Conservation (phyloP, 768 basidiomycete species). For the Paxillus rubicundulus region DNA sequence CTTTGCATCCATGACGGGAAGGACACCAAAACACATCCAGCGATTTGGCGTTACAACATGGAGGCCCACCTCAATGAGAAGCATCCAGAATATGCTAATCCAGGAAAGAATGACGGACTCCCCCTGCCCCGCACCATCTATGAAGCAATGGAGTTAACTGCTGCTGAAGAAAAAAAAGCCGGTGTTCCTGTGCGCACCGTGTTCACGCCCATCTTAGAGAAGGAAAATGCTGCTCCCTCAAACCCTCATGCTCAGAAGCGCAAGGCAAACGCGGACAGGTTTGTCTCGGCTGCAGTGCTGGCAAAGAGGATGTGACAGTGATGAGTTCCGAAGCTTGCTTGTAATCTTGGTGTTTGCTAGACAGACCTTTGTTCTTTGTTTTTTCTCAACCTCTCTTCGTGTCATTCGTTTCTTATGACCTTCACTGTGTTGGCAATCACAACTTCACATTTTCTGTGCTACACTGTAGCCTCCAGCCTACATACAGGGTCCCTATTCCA, state of each 20-base stretch:
- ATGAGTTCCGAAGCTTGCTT: too few relatives aligned
- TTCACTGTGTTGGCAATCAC: too few relatives aligned
- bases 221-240: not conserved
- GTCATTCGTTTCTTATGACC: too few relatives aligned
- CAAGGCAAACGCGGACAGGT: not conserved
- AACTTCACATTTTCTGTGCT: too few relatives aligned
- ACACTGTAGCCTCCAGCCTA: too few relatives aligned
- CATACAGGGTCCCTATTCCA: too few relatives aligned
- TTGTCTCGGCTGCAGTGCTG: not conserved
- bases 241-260: not conserved
- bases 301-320: not conserved
- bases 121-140: not conserved
- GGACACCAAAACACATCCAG: not conserved
- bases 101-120: not conserved
- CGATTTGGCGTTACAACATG: conserved; percentile 5
- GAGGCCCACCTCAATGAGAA: not conserved
- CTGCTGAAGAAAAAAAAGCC: not conserved
- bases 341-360: too few relatives aligned
- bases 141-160: not conserved
- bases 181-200: not conserved
- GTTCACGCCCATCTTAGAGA: not conserved
- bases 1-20: not conserved
- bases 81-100: not conserved
- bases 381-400: too few relatives aligned
- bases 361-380: too few relatives aligned